A percentile compares a stretch with the other conserved stretches of the same genome.
These are phyloP conservation scores for Fusarium chlamydosporum DNA, from an alignment of 2,329 filamentous ascomycete genomes.

Conservation along the genomic window DNA sequence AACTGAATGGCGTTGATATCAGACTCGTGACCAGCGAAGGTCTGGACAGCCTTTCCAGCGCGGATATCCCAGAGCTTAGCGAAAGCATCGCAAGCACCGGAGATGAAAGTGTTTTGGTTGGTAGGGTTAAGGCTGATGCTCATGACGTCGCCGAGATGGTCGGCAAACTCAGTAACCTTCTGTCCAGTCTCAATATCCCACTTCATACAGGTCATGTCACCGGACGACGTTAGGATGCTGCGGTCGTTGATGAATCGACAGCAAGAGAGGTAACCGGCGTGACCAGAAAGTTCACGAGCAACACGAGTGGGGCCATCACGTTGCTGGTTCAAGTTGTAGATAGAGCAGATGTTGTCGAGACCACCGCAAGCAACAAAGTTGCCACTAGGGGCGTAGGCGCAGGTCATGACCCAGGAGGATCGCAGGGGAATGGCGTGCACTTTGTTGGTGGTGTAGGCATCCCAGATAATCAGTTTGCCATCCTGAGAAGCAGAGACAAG, in stretches of 20 bases:
- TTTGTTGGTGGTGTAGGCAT: slow-evolving; percentile 99
- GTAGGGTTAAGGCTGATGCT: slow-evolving; percentile 99
- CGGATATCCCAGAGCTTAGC: slow-evolving; percentile 99
- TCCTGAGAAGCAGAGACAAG: slow-evolving; percentile 98
- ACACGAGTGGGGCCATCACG: slow-evolving; percentile 97
- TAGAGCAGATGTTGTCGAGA: slow-evolving; percentile 99
- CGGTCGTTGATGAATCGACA: slow-evolving; percentile 99
- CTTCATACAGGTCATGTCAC: slow-evolving; percentile 99
- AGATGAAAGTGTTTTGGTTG: slow-evolving; percentile 99
- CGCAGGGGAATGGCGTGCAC: slow-evolving; percentile 97
- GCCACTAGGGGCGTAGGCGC: slow-evolving; percentile 96
- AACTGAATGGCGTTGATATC: slow-evolving; percentile 99
- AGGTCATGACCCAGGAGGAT: slow-evolving; percentile 99
- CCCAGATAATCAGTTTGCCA: slow-evolving; percentile 99
- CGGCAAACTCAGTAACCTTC: slow-evolving; percentile 97
- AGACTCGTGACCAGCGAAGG: slow-evolving; percentile 97
- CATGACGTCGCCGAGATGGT: slow-evolving; percentile 99
- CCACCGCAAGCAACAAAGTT: slow-evolving; percentile 99
- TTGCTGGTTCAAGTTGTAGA: slow-evolving; percentile 96
- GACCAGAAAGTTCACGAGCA: slow-evolving; percentile 93
- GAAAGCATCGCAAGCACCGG: slow-evolving; percentile 98
- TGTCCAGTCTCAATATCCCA: slow-evolving; percentile 99
- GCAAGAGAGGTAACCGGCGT: slow-evolving; percentile 97
- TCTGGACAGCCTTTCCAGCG: slow-evolving; percentile 97
- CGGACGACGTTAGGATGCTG: slow-evolving; percentile 96